These are phyloP conservation scores for Acorus gramineus DNA, from an alignment of 106 monocot genomes.

Conservation along the genomic window DNA sequence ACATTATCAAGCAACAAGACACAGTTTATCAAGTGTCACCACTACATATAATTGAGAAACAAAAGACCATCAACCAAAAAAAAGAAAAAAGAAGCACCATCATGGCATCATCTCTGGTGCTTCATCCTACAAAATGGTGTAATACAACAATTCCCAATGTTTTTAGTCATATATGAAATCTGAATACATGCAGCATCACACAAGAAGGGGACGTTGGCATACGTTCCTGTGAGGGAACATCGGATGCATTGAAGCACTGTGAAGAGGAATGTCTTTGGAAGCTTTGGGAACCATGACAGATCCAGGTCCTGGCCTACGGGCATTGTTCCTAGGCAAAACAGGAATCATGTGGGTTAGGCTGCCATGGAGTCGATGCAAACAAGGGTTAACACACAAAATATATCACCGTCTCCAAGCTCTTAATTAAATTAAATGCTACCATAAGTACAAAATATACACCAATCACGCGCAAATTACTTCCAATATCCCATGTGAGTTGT, in stretches of 20 bases:
- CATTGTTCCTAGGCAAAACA: background rate
- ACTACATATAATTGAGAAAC: too few relatives aligned
- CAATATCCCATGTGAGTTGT: too few relatives aligned
- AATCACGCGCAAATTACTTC: too few relatives aligned
- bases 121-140: too few relatives aligned
- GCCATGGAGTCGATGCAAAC: conserved; percentile 25
- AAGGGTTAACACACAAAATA: background rate
- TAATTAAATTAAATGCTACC: too few relatives aligned
- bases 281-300: conserved; percentile 13
- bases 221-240: background rate
- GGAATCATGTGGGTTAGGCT: conserved; percentile 19
- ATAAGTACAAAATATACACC: too few relatives aligned
- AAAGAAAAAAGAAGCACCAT: too few relatives aligned
- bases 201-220: conserved; percentile 11
- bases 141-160: background rate
- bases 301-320: background rate
- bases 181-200: conserved; percentile 75
- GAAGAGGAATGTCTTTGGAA: background rate
- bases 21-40: too few relatives aligned
- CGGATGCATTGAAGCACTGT: conserved; percentile 1
- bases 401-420: too few relatives aligned
- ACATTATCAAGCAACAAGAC: too few relatives aligned
- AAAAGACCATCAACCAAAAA: too few relatives aligned
- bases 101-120: too few relatives aligned
- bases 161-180: conserved; percentile 55